Evolutionary conservation across 2,329 filamentous ascomycete genomes (phyloP).

Genomic region (Alternaria incomplexa): DNA sequence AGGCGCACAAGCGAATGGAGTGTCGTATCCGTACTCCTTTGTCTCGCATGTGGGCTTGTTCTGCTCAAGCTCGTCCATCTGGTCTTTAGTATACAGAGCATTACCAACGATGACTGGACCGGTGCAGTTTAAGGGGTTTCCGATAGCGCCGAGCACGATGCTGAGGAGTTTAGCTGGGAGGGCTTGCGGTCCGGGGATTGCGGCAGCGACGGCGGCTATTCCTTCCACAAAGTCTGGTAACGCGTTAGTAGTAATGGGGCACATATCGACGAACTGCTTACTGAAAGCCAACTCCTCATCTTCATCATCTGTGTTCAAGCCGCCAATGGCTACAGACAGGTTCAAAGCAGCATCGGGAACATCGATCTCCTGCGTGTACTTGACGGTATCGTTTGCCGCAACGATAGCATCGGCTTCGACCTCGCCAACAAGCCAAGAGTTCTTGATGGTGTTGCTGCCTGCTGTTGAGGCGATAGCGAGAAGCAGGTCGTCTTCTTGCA

Average conservation of each 20-base stretch:
- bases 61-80: neutral
- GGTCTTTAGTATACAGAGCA: neutral
- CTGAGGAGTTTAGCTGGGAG: neutral
- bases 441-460: neutral
- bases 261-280: neutral
- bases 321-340: neutral
- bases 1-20: neutral
- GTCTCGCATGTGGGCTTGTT: neutral
- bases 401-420: neutral
- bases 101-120: neutral
- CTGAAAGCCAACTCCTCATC: neutral
- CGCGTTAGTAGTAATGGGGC: accelerated
- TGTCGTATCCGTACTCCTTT: neutral
- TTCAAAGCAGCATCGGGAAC: neutral
- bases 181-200: neutral
- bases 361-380: neutral
- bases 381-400: neutral
- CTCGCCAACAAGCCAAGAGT: neutral
- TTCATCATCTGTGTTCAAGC: neutral
- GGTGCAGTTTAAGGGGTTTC: neutral
- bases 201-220: neutral
- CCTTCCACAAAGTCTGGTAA: neutral
- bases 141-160: neutral
- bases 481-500: neutral
- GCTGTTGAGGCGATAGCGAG: neutral